These are phyloP conservation scores for Tulasnella sp. DNA, from an alignment of 768 basidiomycete species.

Conservation along the genomic window DNA sequence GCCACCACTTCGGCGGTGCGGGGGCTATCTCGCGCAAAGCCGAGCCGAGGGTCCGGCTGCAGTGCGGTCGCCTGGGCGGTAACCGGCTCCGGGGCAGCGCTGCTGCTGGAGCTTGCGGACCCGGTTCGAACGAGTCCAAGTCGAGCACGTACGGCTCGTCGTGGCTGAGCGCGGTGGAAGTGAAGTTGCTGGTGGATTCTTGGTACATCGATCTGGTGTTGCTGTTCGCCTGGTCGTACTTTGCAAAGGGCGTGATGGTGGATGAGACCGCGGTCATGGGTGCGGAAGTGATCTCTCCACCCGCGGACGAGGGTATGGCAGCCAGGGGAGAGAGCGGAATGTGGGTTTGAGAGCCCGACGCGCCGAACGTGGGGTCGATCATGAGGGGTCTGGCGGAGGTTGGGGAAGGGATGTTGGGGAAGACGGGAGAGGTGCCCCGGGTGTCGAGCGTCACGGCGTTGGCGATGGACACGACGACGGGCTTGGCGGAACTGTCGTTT, in stretches of 20 bases:
- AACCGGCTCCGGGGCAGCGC: background rate
- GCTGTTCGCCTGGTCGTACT: background rate
- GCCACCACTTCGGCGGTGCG: background rate
- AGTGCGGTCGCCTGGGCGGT: background rate
- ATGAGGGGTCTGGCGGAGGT: background rate
- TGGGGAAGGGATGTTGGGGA: background rate
- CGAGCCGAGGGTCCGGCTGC: conserved; percentile 7
- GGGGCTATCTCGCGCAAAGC: background rate
- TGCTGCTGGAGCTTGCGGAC: background rate
- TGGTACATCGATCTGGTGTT: background rate
- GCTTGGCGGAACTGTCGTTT: background rate
- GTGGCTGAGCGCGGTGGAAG: background rate
- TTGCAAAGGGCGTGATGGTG: background rate
- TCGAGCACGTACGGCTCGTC: background rate
- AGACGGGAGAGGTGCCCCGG: background rate
- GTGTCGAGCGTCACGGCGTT: background rate
- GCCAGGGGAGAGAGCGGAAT: background rate
- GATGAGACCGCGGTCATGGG: background rate
- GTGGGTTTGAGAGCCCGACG: background rate
- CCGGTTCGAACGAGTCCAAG: background rate
- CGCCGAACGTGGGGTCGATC: background rate
- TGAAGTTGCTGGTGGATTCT: background rate
- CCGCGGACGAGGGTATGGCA: background rate
- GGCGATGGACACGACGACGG: background rate
- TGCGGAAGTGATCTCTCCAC: background rate